phyloP scores from a whole-genome alignment of 2,329 filamentous ascomycete species.

The Aspergillus udagawae region DNA sequence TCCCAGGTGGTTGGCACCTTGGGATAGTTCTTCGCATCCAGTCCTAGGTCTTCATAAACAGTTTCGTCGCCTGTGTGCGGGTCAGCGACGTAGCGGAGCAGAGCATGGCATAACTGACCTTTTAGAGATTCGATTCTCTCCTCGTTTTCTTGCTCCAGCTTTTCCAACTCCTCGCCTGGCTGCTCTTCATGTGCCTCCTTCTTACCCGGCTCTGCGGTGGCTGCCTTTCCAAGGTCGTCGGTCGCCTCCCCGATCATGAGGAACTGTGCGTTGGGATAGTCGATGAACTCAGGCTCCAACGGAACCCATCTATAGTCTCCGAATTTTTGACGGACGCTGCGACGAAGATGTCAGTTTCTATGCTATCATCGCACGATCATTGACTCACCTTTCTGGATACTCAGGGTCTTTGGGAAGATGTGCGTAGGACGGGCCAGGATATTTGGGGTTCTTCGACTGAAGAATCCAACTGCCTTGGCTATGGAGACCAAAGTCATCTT shows the following conservation, averaged over 20 bases:
- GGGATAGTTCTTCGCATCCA: constrained; percentile 62
- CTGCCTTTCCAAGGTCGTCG: constrained; percentile 32
- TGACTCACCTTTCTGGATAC: constrained; percentile 64
- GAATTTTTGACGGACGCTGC: constrained; percentile 68
- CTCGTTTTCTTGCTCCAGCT: constrained; percentile 71
- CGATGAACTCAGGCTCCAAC: constrained; percentile 66
- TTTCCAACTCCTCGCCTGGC: constrained; percentile 67
- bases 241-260: constrained; percentile 65
- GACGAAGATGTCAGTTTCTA: neutral
- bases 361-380: neutral
- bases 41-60: constrained; percentile 56
- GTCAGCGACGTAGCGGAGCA: neutral
- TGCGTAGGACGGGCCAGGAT: constrained; percentile 60
- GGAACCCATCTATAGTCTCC: constrained; percentile 69
- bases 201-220: constrained; percentile 27
- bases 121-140: constrained; percentile 59
- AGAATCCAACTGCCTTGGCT: constrained; percentile 72
- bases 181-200: constrained; percentile 58
- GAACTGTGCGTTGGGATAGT: constrained; percentile 72
- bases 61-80: constrained; percentile 50
- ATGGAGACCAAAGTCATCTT: constrained; percentile 68
- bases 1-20: constrained; percentile 61
- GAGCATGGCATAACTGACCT: constrained; percentile 34
- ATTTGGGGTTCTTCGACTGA: constrained; percentile 74
- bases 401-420: constrained; percentile 62